A percentile compares a stretch with the other conserved stretches of the same genome.
Evolutionary conservation across 805 yeast genomes (phyloP).

Genomic region (Dipodascopsis tothii): DNA sequence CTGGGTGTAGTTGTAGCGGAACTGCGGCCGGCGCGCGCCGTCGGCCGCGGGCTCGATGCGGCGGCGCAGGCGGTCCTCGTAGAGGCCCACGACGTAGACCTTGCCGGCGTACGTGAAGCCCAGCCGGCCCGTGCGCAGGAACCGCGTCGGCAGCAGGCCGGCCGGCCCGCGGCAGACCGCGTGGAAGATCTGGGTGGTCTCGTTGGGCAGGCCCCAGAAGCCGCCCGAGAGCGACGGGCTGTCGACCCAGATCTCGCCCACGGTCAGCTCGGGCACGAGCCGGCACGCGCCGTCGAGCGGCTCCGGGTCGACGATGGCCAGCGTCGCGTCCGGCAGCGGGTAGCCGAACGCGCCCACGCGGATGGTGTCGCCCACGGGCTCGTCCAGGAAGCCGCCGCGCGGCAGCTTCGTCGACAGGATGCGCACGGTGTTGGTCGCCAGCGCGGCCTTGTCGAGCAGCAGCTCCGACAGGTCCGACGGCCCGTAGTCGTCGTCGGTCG

Average conservation of each 20-base stretch:
- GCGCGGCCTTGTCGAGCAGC: constrained; percentile 61
- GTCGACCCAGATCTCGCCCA: constrained; percentile 98
- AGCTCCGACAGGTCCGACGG: constrained; percentile 54
- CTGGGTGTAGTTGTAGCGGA: constrained; percentile 71
- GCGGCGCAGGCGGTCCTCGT: constrained; percentile 86
- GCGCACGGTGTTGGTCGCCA: constrained; percentile 64
- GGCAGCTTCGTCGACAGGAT: constrained; percentile 52
- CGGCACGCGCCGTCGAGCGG: too few species aligned
- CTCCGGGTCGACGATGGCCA: constrained; percentile 93
- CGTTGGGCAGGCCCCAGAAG: constrained; percentile 63
- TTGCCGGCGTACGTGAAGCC: constrained; percentile 86
- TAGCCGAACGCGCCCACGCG: constrained; percentile 88
- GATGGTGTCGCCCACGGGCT: constrained; percentile 29
- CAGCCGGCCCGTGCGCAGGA: constrained; percentile 79
- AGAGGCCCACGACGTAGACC: constrained; percentile 77
- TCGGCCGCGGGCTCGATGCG: constrained; percentile 42
- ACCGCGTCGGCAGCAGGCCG: constrained; percentile 52
- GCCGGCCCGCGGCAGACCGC: constrained; percentile 69
- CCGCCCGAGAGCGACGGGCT: constrained; percentile 87
- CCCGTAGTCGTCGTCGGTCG: constrained; percentile 33
- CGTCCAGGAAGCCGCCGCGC: constrained; percentile 33
- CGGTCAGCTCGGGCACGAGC: constrained; percentile 64
- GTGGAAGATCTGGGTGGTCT: constrained; percentile 69
- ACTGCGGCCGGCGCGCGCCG: constrained; percentile 14
- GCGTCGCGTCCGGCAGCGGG: constrained; percentile 87